These are phyloP conservation scores for Shiraia sp. DNA, from an alignment of 2,329 filamentous ascomycete species.

Conservation along the genomic window DNA sequence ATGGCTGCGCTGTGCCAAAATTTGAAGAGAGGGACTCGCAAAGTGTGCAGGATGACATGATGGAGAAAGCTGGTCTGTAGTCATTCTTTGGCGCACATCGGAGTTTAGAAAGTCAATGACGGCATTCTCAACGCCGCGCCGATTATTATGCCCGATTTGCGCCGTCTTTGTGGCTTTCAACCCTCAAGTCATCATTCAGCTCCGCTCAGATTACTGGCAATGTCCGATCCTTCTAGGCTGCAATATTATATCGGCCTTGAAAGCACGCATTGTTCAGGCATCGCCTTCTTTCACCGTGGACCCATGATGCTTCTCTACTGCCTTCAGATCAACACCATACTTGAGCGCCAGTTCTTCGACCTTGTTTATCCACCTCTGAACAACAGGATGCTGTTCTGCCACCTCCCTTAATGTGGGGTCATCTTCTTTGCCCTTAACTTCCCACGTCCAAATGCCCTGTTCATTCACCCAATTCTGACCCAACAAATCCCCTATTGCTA, in stretches of 20 bases:
- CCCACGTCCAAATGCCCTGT: constrained; percentile 73
- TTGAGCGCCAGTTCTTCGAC: constrained; percentile 49
- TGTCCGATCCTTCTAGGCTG: background rate
- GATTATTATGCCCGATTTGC: constrained; percentile 9
- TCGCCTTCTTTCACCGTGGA: constrained; percentile 41
- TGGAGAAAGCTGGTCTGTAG: constrained; percentile 3
- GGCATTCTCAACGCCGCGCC: constrained; percentile 18
- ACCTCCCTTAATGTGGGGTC: constrained; percentile 50
- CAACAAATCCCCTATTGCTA: constrained; percentile 67
- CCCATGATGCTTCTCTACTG: constrained; percentile 42
- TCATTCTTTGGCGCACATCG: constrained; percentile 16
- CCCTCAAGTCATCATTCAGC: background rate
- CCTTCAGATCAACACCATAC: constrained; percentile 47
- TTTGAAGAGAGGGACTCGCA: constrained; percentile 6
- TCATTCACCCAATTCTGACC: constrained; percentile 66
- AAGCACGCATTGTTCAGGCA: constrained; percentile 14
- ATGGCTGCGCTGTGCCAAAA: constrained; percentile 31
- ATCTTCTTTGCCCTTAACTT: constrained; percentile 48
- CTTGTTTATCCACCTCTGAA: constrained; percentile 63
- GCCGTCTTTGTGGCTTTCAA: background rate
- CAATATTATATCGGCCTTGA: background rate
- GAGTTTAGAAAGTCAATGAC: constrained; percentile 28
- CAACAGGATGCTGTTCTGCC: constrained; percentile 68
- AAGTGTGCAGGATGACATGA: constrained; percentile 36
- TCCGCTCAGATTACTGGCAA: background rate